phyloP scores from a whole-genome alignment of 192 early-diverging fungal species.

The Hyaloraphidium curvatum region DNA sequence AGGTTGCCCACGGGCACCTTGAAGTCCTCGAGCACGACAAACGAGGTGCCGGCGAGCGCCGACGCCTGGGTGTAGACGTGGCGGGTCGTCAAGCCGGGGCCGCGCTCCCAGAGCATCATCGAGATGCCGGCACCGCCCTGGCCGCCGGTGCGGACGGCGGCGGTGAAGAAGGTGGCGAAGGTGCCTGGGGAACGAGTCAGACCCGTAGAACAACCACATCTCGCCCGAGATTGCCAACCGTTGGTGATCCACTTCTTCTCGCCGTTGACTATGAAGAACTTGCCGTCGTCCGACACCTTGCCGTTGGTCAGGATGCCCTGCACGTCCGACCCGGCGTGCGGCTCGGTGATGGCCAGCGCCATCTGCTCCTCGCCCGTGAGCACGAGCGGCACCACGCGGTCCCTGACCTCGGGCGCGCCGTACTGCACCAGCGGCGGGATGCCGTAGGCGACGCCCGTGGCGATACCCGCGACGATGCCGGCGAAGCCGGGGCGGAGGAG shows the following conservation, averaged over 20 bases:
- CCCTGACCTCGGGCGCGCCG: conserved; percentile 44
- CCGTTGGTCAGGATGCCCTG: conserved; percentile 33
- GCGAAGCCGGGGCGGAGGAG: conserved; percentile 60
- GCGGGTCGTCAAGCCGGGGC: conserved; percentile 44
- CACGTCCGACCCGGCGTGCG: conserved; percentile 11
- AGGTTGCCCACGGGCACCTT: conserved; percentile 67
- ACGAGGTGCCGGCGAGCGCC: conserved; percentile 63
- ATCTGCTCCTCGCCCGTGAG: conserved; percentile 57
- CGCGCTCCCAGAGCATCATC: conserved; percentile 48
- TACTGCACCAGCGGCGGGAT: conserved; percentile 54
- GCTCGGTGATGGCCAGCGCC: conserved; percentile 65
- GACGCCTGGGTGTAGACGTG: conserved; percentile 71
- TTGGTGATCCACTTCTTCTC: conserved; percentile 72
- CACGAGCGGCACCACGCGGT: conserved; percentile 39
- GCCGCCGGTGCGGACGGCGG: conserved; percentile 29
- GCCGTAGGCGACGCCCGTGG: conserved; percentile 40
- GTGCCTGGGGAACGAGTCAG: conserved; percentile 30
- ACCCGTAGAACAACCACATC: neutral
- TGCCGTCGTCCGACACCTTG: conserved; percentile 39
- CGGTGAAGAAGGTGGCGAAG: conserved; percentile 68
- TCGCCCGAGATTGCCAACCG: neutral
- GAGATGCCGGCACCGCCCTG: conserved; percentile 60
- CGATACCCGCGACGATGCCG: conserved; percentile 59
- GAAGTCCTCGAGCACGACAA: conserved; percentile 48
- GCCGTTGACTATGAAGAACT: conserved; percentile 33